Evolutionary conservation across 1,284 basidiomycete genomes (phyloP), one percentile per base, ranked within the genome.

Genomic region (Neolentinus lepideus): DNA sequence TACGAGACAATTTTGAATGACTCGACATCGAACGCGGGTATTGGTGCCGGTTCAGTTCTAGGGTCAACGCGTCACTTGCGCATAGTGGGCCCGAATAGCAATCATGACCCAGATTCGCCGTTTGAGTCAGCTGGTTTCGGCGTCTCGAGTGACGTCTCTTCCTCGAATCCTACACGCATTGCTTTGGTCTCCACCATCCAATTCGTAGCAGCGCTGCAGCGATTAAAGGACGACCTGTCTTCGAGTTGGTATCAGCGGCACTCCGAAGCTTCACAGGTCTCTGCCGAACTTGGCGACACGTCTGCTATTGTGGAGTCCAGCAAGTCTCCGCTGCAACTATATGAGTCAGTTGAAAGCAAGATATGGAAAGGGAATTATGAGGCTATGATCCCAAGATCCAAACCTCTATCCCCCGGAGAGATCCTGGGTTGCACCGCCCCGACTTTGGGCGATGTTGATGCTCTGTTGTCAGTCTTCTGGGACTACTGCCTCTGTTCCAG

Each of bases 401-500:
- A 93, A 65, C 97, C 97, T 31, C 79, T 99, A 16, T 94, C 91
- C 22, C 96, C 97, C 0, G 97, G 97, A 36, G 97, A 99, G 71
- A 93, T 99, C 38, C 73, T 99, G 2, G 97, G 97, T 12, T 99
- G 97, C 67, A 99, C 97, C 0, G 94, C 97, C 11, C 97, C 97
- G 2, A 81, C 79, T 51, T 76, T 98, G 52, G 66, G 70, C 11
- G 84, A 90, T 62, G 83, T 92, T 3, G 94, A 98, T 65, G 94
- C 92, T 0, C 69, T 98, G 22, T 75, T 98, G 92, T 95, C 72
- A 60, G 85, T 74, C n/a, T 9, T 24, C 33, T n/a, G 26, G 52
- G 6, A 53, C 51, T 31, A 26, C 35, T 47, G 24, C 36, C 38
- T 53, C 27, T 56, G 50, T 46, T 50, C 55, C 27, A n/a, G 21